Evolutionary conservation across 2,329 filamentous ascomycete genomes (phyloP).

Genomic region (Endoconidiophora laricicola): DNA sequence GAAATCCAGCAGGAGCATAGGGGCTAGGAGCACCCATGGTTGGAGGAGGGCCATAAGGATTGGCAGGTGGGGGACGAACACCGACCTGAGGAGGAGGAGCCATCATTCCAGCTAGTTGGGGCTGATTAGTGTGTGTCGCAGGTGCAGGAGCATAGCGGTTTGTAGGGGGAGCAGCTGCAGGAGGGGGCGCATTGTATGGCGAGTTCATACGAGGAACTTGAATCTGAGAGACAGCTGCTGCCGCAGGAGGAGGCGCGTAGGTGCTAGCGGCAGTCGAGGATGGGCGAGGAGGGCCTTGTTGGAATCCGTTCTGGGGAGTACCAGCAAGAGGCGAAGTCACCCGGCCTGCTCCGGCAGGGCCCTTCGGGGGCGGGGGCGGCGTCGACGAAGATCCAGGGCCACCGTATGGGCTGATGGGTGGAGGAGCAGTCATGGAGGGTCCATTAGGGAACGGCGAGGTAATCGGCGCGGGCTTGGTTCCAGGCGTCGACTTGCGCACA

Average conservation of each 20-base stretch:
- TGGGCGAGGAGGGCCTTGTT: slow-evolving; percentile 16
- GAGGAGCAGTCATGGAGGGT: slow-evolving; percentile 34
- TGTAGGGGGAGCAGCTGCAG: slow-evolving; percentile 48
- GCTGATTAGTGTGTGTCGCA: slow-evolving; percentile 32
- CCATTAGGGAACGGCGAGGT: slow-evolving; percentile 62
- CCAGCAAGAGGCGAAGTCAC: slow-evolving; percentile 55
- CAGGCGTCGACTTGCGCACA: slow-evolving; percentile 44
- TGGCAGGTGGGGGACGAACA: slow-evolving; percentile 31
- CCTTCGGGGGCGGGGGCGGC: slow-evolving; percentile 73
- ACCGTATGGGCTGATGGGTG: slow-evolving; percentile 42
- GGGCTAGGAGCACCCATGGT: slow-evolving; percentile 16
- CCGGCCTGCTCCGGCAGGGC: slow-evolving; percentile 43
- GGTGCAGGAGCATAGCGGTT: slow-evolving; percentile 56
- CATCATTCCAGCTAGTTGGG: slow-evolving; percentile 17
- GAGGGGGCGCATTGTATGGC: slow-evolving; percentile 64
- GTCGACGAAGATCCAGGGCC: slow-evolving; percentile 47
- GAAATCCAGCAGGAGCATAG: slow-evolving; percentile 1
- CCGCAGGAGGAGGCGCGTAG: slow-evolving; percentile 39
- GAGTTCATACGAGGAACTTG: slow-evolving; percentile 60
- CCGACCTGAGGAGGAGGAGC: slow-evolving; percentile 25
- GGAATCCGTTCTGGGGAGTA: slow-evolving; percentile 33
- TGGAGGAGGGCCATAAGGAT: slow-evolving; percentile 26
- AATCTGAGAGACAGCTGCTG: slow-evolving; percentile 18
- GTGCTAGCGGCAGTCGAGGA: slow-evolving; percentile 13
- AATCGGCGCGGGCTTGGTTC: slow-evolving; percentile 53